phyloP scores from a whole-genome alignment of 352 stramenopile genomes.

The Phytophthora chlamydospora region DNA sequence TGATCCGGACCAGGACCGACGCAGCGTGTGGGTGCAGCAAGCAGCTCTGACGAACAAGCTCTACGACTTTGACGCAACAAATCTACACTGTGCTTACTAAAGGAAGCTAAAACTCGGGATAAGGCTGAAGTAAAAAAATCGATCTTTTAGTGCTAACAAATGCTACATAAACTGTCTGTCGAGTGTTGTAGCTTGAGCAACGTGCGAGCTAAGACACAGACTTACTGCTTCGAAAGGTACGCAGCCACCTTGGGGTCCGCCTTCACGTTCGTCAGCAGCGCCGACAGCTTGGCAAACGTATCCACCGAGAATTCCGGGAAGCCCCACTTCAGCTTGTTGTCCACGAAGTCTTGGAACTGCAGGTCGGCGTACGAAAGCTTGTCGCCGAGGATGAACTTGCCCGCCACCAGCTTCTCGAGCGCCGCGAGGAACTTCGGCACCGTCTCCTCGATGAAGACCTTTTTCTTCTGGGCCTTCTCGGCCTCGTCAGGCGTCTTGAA shows the following conservation, averaged over 20 bases:
- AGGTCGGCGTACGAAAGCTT: constrained; percentile 49
- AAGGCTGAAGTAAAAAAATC: too few relatives aligned
- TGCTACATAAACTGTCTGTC: too few relatives aligned
- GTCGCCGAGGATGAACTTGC: constrained; percentile 61
- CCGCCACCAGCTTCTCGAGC: constrained; percentile 53
- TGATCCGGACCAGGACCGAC: too few relatives aligned
- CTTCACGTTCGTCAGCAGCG: constrained; percentile 46
- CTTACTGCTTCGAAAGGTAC: constrained; percentile 45
- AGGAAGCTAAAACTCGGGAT: too few relatives aligned
- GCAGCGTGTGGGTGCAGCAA: too few relatives aligned
- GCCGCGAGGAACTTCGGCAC: constrained; percentile 40
- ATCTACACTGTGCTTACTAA: too few relatives aligned
- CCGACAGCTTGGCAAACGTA: constrained; percentile 50
- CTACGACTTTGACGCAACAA: too few relatives aligned
- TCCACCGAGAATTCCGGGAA: constrained; percentile 37
- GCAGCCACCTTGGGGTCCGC: constrained; percentile 45
- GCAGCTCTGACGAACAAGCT: too few relatives aligned
- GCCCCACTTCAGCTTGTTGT: constrained; percentile 41
- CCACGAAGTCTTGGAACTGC: constrained; percentile 44
- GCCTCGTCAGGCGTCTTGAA: constrained; percentile 43
- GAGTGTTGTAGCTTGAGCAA: too few relatives aligned
- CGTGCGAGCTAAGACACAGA: background rate
- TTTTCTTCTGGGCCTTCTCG: constrained; percentile 47
- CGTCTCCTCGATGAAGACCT: constrained; percentile 45
- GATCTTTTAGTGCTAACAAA: constrained; percentile 1